Evolutionary conservation across 768 basidiomycete species (phyloP), one percentile per base, ranked within the genome.

Genomic region (Mycena galericulata): DNA sequence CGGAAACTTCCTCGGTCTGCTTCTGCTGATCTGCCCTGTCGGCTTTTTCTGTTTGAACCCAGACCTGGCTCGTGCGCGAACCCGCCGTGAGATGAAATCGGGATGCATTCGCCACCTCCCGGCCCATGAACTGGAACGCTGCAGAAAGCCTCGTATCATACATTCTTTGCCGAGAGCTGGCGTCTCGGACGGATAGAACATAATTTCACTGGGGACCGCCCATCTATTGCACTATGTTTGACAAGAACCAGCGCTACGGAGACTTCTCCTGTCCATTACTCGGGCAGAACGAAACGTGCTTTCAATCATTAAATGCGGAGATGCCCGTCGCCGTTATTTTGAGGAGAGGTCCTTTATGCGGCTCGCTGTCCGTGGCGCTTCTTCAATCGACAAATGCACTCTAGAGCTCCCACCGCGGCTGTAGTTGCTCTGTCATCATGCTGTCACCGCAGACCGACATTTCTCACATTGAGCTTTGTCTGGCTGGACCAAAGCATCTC

Each of bases 1-100:
- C 45, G 29, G 45, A 17, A 55, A 36, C 46, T 36, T 45, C 54
- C 36, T 51, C 20, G n/a, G 32, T 3, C 54, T 20, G 47, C 63
- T 65, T 65, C 55, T 17, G 2, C 47, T 65, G 57, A 66, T 66
- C 40, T 51, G 41, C 47, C 57, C 53, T 63, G 50, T 40, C n/a
- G n/a, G 14, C 17, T 62, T 17, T 36, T 62, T 26, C 43, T 4
- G 17, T 4, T 30, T n/a, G 24, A 36, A 14, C 8, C 34, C 8
- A 36, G 6, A 36, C 8, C 34, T 36, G 34, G 34, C 14, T 6
- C 34, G 14, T 36, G 34, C 8, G 34, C 34, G 8, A 36, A 36
- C 14, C 14, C 34, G 6, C 34, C 14, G 34, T 6, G 34, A 6
- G 34, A 36, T 36, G 14, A 7, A 7, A 36, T 36, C 8, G 8